These are phyloP conservation scores for Suillus lakei DNA, from an alignment of 768 basidiomycete species.

Conservation along the genomic window DNA sequence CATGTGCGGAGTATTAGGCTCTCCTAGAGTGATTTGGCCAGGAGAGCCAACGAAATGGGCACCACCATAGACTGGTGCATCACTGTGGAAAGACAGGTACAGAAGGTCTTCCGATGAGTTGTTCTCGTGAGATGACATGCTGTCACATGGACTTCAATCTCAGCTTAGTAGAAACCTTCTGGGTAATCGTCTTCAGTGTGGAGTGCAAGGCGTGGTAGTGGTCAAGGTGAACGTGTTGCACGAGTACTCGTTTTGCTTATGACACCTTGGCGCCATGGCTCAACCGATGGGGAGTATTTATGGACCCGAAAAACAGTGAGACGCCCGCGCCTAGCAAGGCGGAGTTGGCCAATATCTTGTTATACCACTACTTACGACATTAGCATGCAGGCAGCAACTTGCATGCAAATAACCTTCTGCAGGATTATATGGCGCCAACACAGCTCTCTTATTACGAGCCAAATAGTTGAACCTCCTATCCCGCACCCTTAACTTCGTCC, in stretches of 20 bases:
- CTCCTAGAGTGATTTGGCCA: slow-evolving; percentile 19
- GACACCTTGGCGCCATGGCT: no score
- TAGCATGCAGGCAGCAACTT: no score
- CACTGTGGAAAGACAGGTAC: slow-evolving; percentile 16
- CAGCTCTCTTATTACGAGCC: no score
- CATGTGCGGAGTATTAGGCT: slow-evolving; percentile 19
- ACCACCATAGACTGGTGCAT: slow-evolving; percentile 7
- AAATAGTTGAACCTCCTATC: not conserved
- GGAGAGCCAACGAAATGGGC: slow-evolving; percentile 31
- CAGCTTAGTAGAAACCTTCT: not conserved
- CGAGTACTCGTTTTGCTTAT: not conserved
- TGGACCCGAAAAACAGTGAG: no score
- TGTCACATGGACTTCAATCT: not conserved
- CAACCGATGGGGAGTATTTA: no score
- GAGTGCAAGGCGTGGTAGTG: slow-evolving; percentile 4
- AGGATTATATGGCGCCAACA: no score
- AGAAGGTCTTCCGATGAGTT: not conserved
- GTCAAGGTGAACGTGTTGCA: not conserved
- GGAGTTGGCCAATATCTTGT: no score
- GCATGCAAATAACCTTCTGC: no score
- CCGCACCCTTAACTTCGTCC: not conserved
- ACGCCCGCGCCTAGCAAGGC: no score
- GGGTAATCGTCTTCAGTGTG: not conserved
- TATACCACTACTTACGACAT: no score
- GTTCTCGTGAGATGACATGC: slow-evolving; percentile 1